Conservation (phyloP, 306 rosid species). For the Medicago truncatula region DNA sequence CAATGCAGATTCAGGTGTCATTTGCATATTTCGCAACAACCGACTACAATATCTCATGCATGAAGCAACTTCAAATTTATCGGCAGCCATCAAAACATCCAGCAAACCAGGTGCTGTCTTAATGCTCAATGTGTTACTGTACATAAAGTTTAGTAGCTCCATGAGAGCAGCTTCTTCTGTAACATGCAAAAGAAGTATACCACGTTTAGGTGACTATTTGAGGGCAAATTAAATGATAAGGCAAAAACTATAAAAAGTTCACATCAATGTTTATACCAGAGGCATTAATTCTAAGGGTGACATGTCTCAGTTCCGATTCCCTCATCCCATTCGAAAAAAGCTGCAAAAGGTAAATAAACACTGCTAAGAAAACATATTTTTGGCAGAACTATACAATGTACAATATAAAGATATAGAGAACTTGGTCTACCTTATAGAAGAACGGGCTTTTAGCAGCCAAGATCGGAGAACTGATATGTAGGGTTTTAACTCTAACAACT, state of each 20-base stretch:
- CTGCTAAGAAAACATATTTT: slow-evolving; percentile 9
- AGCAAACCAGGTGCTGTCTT: slow-evolving; percentile 81
- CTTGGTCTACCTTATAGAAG: slow-evolving; percentile 76
- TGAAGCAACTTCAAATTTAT: slow-evolving; percentile 96
- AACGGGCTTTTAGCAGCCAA: slow-evolving; percentile 99
- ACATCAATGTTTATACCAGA: slow-evolving; percentile 61
- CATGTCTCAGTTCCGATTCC: slow-evolving; percentile 93
- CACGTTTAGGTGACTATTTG: slow-evolving; percentile 21
- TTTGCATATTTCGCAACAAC: slow-evolving; percentile 67
- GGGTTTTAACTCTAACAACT: slow-evolving; percentile 75
- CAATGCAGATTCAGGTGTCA: slow-evolving; percentile 97
- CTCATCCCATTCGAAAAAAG: slow-evolving; percentile 97
- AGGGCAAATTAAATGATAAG: not conserved
- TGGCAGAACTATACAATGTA: slow-evolving; percentile 20
- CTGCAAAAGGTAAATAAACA: slow-evolving; percentile 50
- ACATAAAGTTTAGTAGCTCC: slow-evolving; percentile 98
- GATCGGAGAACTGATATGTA: slow-evolving; percentile 97
- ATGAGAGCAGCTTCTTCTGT: slow-evolving; percentile 97
- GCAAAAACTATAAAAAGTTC: not conserved
- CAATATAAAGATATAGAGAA: slow-evolving; percentile 1
- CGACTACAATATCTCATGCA: slow-evolving; percentile 95
- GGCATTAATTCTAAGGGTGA: slow-evolving; percentile 82
- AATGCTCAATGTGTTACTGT: slow-evolving; percentile 67
- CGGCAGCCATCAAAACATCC: slow-evolving; percentile 98
- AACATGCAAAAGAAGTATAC: slow-evolving; percentile 37